These are phyloP conservation scores for Ustilago hordei DNA, from an alignment of 1,284 basidiomycete genomes.

Conservation along the genomic window DNA sequence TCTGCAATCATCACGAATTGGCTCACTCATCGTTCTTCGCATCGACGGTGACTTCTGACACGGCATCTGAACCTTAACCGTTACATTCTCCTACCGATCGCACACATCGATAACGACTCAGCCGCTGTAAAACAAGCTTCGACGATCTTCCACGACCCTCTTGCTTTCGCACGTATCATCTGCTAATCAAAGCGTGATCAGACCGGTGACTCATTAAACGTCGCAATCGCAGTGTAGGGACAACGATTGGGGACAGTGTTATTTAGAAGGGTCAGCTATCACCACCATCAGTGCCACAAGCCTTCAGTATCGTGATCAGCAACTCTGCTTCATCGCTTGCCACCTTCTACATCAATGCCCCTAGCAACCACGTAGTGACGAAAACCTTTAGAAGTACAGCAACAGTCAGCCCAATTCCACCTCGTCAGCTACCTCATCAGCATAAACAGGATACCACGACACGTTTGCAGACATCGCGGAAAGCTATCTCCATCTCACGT, in stretches of 20 bases:
- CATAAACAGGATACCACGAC: not conserved
- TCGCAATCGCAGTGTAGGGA: not conserved
- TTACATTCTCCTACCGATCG: not conserved
- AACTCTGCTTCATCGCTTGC: not conserved
- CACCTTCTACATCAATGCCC: not conserved
- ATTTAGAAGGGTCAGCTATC: not conserved
- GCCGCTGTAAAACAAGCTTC: not conserved
- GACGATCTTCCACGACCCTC: not conserved
- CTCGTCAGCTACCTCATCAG: conserved; percentile 1
- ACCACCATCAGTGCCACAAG: not conserved
- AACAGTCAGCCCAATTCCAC: not conserved
- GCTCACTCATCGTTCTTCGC: not conserved
- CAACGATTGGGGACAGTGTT: not conserved
- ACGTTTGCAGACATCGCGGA: not conserved
- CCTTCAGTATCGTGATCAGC: not conserved
- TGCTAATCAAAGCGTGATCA: not conserved
- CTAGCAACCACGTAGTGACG: not conserved
- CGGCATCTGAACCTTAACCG: conserved; percentile 6
- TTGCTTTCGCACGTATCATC: not conserved
- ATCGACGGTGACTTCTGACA: not conserved
- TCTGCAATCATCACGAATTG: not conserved
- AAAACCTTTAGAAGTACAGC: not conserved
- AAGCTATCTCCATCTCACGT: not conserved
- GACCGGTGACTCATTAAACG: not conserved
- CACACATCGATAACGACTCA: not conserved